Percentiles rank a stretch among this genome's conserved stretches.
Evolutionary conservation across 2,329 filamentous ascomycete genomes (phyloP).

Genomic region (Colletotrichum theobromicola): DNA sequence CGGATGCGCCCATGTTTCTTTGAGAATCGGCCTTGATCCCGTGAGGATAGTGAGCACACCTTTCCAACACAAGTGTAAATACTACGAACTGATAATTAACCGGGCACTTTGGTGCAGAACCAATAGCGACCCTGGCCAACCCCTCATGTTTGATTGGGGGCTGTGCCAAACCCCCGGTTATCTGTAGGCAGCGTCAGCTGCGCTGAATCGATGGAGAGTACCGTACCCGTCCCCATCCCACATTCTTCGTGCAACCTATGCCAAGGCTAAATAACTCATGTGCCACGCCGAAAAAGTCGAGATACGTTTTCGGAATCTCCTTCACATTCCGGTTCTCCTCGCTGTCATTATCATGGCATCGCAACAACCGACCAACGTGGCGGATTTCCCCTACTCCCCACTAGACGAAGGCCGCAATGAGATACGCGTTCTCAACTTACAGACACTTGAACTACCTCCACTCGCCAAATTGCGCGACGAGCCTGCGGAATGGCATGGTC

Average conservation of each 20-base stretch:
- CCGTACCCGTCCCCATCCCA: background rate
- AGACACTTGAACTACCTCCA: background rate
- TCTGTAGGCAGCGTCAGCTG: background rate
- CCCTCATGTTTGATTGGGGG: background rate
- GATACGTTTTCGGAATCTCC: background rate
- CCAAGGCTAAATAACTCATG: background rate
- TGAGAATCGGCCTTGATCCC: background rate
- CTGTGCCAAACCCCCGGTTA: background rate
- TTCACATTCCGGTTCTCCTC: background rate
- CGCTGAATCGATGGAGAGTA: background rate
- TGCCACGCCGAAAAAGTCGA: background rate
- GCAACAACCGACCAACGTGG: background rate
- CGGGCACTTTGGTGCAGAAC: background rate
- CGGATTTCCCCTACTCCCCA: background rate
- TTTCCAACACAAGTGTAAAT: background rate
- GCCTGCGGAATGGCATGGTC: conserved; percentile 8
- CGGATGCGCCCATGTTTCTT: background rate
- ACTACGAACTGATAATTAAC: background rate
- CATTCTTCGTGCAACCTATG: background rate
- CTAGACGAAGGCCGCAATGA: conserved; percentile 1
- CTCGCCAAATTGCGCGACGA: conserved; percentile 1
- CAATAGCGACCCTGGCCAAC: background rate
- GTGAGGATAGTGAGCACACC: background rate
- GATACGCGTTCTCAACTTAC: conserved; percentile 7
- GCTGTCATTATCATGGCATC: background rate